Evolutionary conservation across 75 land plant genomes (phyloP).

Genomic region (Picea glauca): DNA sequence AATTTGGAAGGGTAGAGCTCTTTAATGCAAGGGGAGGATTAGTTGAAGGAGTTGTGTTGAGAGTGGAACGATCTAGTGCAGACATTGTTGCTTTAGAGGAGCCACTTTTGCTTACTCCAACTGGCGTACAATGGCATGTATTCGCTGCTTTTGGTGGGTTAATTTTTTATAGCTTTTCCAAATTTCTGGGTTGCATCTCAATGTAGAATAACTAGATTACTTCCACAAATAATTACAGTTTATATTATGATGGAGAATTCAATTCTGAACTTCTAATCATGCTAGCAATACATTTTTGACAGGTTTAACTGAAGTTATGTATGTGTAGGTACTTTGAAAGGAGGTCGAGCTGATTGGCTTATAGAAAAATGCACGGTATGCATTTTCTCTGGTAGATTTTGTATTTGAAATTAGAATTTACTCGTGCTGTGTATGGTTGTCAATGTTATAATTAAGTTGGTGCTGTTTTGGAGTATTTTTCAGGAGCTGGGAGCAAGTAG

Average conservation of each 20-base stretch:
- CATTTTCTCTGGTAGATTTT: conserved; percentile 3
- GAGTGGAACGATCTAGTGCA: conserved; percentile 36
- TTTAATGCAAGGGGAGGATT: conserved; percentile 88
- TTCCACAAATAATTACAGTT: neutral
- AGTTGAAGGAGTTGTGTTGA: conserved; percentile 63
- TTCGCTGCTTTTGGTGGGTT: conserved; percentile 82
- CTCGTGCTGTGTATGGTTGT: neutral
- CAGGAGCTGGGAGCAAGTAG: conserved; percentile 85
- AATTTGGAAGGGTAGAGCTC: conserved; percentile 75
- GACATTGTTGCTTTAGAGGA: conserved; percentile 54
- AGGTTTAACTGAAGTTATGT: neutral
- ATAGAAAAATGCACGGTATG: conserved; percentile 95
- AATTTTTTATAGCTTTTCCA: neutral
- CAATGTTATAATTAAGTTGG: neutral
- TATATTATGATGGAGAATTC: neutral
- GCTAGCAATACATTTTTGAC: neutral
- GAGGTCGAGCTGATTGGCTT: conserved; percentile 97
- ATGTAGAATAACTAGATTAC: neutral
- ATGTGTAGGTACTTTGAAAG: conserved; percentile 72
- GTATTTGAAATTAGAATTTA: neutral
- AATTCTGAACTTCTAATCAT: neutral
- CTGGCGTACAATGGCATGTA: conserved; percentile 74
- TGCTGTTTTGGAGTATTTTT: neutral
- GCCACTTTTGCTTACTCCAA: conserved; percentile 32
- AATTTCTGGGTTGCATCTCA: neutral